Conservation (phyloP, 2,329 filamentous ascomycete genomes). For the Raffaelea albimanens region DNA sequence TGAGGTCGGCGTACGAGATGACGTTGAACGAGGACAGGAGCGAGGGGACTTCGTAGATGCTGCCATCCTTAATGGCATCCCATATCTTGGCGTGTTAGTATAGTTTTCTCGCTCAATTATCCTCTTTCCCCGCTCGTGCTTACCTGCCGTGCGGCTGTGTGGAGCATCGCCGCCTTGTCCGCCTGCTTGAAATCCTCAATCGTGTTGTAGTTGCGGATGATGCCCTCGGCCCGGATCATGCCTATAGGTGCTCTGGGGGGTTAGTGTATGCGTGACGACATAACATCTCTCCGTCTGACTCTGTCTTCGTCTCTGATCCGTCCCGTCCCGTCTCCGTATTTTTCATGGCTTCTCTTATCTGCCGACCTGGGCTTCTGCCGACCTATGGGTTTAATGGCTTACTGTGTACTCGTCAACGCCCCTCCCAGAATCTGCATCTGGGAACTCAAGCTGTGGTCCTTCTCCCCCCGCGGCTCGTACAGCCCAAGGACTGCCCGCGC, state of each 20-base stretch:
- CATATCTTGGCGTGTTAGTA: slow-evolving; percentile 58
- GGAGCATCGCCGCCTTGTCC: slow-evolving; percentile 70
- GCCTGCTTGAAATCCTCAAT: slow-evolving; percentile 83
- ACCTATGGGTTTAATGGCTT: too few relatives aligned
- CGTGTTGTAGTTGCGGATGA: slow-evolving; percentile 93
- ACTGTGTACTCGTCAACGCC: slow-evolving; percentile 77
- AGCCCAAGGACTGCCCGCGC: slow-evolving; percentile 77
- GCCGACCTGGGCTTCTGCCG: too few relatives aligned
- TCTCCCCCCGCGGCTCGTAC: slow-evolving; percentile 71
- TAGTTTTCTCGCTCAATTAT: background rate
- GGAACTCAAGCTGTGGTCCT: slow-evolving; percentile 65
- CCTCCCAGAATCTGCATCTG: slow-evolving; percentile 86
- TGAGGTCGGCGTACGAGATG: slow-evolving; percentile 88
- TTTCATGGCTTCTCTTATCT: too few relatives aligned
- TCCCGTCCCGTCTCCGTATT: too few relatives aligned
- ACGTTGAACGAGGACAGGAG: slow-evolving; percentile 81
- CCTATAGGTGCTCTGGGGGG: slow-evolving; percentile 40
- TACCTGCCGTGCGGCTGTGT: slow-evolving; percentile 71
- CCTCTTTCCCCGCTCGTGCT: slow-evolving; percentile 11
- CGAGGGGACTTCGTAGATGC: slow-evolving; percentile 90
- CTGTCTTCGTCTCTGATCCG: too few relatives aligned
- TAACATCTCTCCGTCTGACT: background rate
- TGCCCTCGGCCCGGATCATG: slow-evolving; percentile 77
- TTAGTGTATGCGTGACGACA: background rate
- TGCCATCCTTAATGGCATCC: slow-evolving; percentile 95